Base-by-base conservation (phyloP, 257 asterid genomes). In the Solanum corneliomulleri region DNA sequence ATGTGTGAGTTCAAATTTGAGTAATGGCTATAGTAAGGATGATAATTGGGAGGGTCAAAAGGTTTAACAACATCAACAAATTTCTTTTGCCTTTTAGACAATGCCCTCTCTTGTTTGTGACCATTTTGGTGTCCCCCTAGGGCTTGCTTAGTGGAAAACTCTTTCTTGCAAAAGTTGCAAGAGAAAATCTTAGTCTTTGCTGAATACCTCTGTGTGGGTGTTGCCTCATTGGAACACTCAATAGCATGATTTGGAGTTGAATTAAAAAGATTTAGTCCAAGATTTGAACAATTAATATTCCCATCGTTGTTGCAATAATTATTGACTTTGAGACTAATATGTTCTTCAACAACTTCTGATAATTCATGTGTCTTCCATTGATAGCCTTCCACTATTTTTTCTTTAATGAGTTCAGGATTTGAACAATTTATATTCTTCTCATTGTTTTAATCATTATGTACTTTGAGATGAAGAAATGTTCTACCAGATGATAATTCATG, bases 381-480 rank as follows among this genome's bases (percentile, higher is more conserved):
- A 64, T 25, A 64, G 18, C 33, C 72, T 64, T 64, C 35, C 18
- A 64, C 18, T 12, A 66, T 0, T 66, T 25, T 25, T 64, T 25
- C 16, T 25, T 64, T 64, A 33, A 11, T 12, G 11, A 27, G 20
- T 13, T 68, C 11, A 27, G 2, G 37, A 68, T 68, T 68, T 29
- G 5, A 27, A 31, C 35, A 66, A 25, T 12, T 66, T 11, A 12
- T 27, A 66, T 64, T 64, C 15, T n/a, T 64, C 2, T 64, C 7
- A 0, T 0, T n/a, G 0, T n/a, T n/a, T 16, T 66, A 66, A 66
- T 86, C 88, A n/a, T 86, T 88, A 11, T 87, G 86, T 18, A 91
- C 91, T 80, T 89, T 93, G 87, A 91, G 92, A 87, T 90, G 94
- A 35, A 92, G 87, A 81, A 69, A 68, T 31, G 86, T 72, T 39